These are phyloP conservation scores for Macrolepiota albuminosa DNA, from an alignment of 768 basidiomycete species.

Conservation along the genomic window DNA sequence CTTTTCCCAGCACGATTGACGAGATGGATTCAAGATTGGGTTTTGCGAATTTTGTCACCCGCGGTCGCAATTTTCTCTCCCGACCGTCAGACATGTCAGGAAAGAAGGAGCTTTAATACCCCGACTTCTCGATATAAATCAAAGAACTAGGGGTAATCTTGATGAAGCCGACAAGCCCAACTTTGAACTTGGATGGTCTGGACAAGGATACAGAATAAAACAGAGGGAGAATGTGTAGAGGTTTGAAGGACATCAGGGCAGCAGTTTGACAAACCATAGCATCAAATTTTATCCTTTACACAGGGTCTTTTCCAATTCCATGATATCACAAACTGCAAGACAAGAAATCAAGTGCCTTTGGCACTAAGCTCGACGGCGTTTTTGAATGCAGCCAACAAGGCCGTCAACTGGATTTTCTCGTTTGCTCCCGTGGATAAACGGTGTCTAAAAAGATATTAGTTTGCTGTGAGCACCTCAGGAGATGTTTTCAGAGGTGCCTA, in stretches of 20 bases:
- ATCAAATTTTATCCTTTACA: not conserved
- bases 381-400: slow-evolving; percentile 90
- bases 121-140: not conserved
- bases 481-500: slow-evolving; percentile 34
- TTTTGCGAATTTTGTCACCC: slow-evolving; percentile 60
- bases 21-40: slow-evolving; percentile 67
- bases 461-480: not conserved
- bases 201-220: not conserved
- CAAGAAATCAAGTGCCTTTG: slow-evolving; percentile 24
- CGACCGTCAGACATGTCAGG: not conserved
- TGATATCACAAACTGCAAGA: not conserved
- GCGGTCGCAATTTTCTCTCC: slow-evolving; percentile 45
- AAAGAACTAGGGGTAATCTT: not conserved
- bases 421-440: slow-evolving; percentile 88
- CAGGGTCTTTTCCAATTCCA: not conserved
- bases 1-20: slow-evolving; percentile 56
- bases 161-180: not conserved
- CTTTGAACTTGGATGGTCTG: not conserved
- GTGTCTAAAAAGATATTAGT: slow-evolving; percentile 47
- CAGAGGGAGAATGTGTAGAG: not conserved
- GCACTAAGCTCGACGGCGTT: slow-evolving; percentile 77
- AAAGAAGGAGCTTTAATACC: not conserved
- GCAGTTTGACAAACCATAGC: not conserved
- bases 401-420: slow-evolving; percentile 93
- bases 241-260: not conserved